Conservation (phyloP, 2,329 filamentous ascomycete genomes). For the Venturia nashicola region DNA sequence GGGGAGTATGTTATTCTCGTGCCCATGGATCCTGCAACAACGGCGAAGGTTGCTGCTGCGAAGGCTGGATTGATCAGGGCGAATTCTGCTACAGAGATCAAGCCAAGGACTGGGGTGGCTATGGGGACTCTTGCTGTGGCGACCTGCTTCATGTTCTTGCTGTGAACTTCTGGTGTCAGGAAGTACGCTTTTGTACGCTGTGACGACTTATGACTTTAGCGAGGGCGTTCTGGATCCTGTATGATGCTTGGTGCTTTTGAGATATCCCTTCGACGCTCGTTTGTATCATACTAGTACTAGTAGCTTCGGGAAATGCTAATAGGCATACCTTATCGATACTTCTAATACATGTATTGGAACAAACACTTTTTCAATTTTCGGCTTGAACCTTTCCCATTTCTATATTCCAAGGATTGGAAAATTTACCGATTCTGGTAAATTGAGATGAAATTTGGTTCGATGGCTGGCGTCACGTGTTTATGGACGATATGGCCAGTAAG, state of each 20-base stretch:
- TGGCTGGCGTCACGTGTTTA: too few relatives aligned
- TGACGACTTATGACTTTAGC: not conserved
- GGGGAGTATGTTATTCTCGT: slow-evolving; percentile 6
- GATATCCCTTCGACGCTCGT: not conserved
- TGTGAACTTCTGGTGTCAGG: not conserved
- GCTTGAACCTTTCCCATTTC: too few relatives aligned
- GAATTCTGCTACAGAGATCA: not conserved
- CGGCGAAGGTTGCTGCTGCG: not conserved
- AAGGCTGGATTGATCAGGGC: not conserved
- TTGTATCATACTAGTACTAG: not conserved
- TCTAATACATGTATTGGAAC: too few relatives aligned
- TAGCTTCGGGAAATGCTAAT: not conserved
- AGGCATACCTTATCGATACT: too few relatives aligned
- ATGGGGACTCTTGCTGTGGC: not conserved
- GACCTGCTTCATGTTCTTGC: not conserved
- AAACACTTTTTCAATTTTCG: too few relatives aligned
- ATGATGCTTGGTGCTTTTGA: not conserved
- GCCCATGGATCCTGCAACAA: not conserved
- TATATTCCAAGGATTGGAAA: too few relatives aligned
- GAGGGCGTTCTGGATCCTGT: not conserved
- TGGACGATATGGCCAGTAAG: too few relatives aligned
- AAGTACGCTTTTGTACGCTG: not conserved
- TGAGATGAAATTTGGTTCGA: too few relatives aligned
- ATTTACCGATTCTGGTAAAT: too few relatives aligned
- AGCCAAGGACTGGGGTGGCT: not conserved